Conservation (phyloP, 495 filamentous ascomycete genomes). For the Rusavskia elegans region DNA sequence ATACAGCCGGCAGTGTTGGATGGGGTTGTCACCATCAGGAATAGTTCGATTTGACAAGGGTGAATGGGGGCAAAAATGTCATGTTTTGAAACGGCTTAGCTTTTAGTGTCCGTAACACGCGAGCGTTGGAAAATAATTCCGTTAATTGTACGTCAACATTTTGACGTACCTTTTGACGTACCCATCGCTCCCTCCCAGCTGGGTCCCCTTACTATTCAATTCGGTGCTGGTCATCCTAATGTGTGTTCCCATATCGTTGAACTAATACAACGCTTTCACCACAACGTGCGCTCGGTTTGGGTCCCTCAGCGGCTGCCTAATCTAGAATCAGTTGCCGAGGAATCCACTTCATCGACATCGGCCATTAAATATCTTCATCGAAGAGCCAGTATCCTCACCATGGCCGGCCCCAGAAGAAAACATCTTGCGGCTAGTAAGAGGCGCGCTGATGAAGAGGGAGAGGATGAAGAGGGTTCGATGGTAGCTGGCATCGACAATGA, state of each 20-base stretch:
- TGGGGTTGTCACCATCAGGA: too few relatives aligned
- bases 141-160: conserved; percentile 1
- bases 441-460: conserved; percentile 59
- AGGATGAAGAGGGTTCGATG: conserved; percentile 52
- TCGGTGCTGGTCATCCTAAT: background rate
- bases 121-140: too few relatives aligned
- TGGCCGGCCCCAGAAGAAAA: conserved; percentile 50
- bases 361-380: background rate
- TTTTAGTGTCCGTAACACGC: background rate
- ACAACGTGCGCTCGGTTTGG: background rate
- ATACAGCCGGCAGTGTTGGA: too few relatives aligned
- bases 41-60: background rate
- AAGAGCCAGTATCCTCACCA: conserved; percentile 10
- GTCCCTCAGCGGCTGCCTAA: background rate
- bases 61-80: background rate
- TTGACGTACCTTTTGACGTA: background rate
- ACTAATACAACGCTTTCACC: background rate
- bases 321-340: background rate
- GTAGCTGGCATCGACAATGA: conserved; percentile 60
- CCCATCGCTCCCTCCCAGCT: background rate
- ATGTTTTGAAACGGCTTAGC: background rate
- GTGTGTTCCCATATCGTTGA: background rate
- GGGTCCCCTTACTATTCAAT: background rate
- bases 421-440: conserved; percentile 63
- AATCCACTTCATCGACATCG: background rate